phyloP scores from a whole-genome alignment of 169 alveolate species.

The Plasmodium relictum region DNA sequence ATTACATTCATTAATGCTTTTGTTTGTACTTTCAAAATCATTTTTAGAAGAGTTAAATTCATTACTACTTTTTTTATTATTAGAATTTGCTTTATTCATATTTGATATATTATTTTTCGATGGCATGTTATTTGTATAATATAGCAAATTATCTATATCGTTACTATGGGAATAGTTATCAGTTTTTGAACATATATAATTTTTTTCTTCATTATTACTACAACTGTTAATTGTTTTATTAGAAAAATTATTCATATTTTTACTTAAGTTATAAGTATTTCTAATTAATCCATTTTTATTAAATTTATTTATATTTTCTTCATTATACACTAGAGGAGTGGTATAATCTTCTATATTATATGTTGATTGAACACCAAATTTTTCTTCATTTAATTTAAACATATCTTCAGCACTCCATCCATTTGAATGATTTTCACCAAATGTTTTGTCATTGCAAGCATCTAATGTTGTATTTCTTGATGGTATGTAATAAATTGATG shows the following conservation, averaged over 20 bases:
- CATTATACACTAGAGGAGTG: constrained; percentile 79
- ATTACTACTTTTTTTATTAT: background rate
- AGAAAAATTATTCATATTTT: background rate
- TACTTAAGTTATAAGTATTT: background rate
- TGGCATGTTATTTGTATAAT: background rate
- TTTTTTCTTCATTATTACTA: background rate
- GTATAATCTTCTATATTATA: constrained; percentile 83
- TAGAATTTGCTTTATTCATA: background rate
- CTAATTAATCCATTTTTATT: background rate
- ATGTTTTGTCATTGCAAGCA: constrained; percentile 80
- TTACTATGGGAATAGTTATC: background rate
- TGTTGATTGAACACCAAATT: constrained; percentile 91
- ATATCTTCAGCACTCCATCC: constrained; percentile 92
- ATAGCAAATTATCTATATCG: background rate
- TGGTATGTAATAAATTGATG: constrained; percentile 36
- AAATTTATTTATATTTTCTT: constrained; percentile 8
- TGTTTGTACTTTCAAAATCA: background rate
- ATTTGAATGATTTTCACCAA: constrained; percentile 82
- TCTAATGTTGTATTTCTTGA: constrained; percentile 32
- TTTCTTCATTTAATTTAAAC: constrained; percentile 90
- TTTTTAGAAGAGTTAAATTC: background rate
- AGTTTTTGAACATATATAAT: background rate
- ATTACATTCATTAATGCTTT: constrained; percentile 6
- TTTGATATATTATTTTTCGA: background rate
- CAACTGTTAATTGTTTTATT: background rate